Evolutionary conservation across 768 basidiomycete species (phyloP).

Genomic region (Pleurotus giganteus): DNA sequence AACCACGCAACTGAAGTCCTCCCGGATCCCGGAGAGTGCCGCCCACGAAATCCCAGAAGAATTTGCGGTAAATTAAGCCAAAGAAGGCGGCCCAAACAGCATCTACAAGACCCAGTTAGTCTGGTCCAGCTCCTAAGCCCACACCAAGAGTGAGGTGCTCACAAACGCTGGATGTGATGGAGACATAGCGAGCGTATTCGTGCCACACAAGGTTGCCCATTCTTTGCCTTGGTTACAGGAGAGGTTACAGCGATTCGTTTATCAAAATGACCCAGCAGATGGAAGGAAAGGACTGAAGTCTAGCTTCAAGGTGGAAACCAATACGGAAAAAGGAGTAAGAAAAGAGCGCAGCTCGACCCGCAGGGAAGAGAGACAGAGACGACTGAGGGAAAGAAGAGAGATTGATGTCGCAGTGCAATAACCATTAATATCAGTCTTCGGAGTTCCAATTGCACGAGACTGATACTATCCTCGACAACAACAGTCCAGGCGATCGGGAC

Average conservation of each 20-base stretch:
- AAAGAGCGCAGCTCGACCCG: slow-evolving; percentile 30
- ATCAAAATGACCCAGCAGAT: slow-evolving; percentile 13
- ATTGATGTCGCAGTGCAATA: not conserved
- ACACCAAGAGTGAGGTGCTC: slow-evolving; percentile 30
- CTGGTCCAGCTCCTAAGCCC: not conserved
- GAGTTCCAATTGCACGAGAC: not conserved
- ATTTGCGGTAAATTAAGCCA: slow-evolving; percentile 85
- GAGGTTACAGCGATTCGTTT: slow-evolving; percentile 11
- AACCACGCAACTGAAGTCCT: slow-evolving; percentile 67
- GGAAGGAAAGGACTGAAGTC: slow-evolving; percentile 30
- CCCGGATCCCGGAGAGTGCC: slow-evolving; percentile 77
- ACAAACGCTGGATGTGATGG: slow-evolving; percentile 73
- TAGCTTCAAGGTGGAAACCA: slow-evolving; percentile 36
- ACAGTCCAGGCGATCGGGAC: slow-evolving; percentile 7
- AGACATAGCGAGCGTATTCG: slow-evolving; percentile 66
- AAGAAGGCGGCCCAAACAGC: slow-evolving; percentile 80
- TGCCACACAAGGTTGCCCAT: slow-evolving; percentile 89
- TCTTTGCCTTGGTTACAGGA: slow-evolving; percentile 17
- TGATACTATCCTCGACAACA: slow-evolving; percentile 8
- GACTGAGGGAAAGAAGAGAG: slow-evolving; percentile 8
- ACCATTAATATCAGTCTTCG: slow-evolving; percentile 1
- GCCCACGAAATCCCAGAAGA: slow-evolving; percentile 95
- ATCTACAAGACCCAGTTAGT: slow-evolving; percentile 40
- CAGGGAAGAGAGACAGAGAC: slow-evolving; percentile 20
- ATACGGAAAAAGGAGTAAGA: slow-evolving; percentile 21